Evolutionary conservation across 768 basidiomycete species (phyloP), one percentile per base, ranked within the genome.

Genomic region (Lepiota subincarnata): DNA sequence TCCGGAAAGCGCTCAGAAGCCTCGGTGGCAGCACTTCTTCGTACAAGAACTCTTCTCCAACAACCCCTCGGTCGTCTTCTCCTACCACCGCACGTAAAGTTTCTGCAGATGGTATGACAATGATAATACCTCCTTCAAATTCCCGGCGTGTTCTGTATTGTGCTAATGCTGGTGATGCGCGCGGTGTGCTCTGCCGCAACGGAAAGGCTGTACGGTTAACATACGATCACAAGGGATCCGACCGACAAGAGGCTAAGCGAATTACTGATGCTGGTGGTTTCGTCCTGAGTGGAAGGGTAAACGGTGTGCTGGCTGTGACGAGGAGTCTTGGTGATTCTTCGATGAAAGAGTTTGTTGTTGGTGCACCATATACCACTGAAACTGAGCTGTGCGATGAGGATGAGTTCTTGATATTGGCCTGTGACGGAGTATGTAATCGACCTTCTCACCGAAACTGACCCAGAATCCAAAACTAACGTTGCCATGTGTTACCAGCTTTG

Each of bases 291-390:
- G 97, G 96, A 58, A 83, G 97, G 11, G 97, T 99, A 31, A 99
- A 99, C 60, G 97, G 96, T 58, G 95, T 98, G 38, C 74, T 99
- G 50, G 94, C 94, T 5, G 97, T 99, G 24, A 99, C 97, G 14
- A 80, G 97, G 54, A 93, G 93, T 62, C 73, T 99, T 53, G 97
- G 97, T 31, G 97, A 99, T 65, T 89, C 93, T 1, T 89, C 92
- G 6, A 98, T 99, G 97, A 99, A 99, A 71, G 97, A 99, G 63
- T 99, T 95, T 67, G 97, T 99, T 10, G 97, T 98, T 44, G 97
- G 97, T 1, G 82, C 91, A 24, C 97, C 97, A 5, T 99, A 96
- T 70, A 99, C 97, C 16, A 98, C 97, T n/a, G 95, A 98, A 69
- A 98, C 96, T 11, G 83, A 87, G 60, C 72, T 99, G 38, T 87